Base-by-base conservation (phyloP, 352 stramenopile genomes). In the Phytophthora quininea region DNA sequence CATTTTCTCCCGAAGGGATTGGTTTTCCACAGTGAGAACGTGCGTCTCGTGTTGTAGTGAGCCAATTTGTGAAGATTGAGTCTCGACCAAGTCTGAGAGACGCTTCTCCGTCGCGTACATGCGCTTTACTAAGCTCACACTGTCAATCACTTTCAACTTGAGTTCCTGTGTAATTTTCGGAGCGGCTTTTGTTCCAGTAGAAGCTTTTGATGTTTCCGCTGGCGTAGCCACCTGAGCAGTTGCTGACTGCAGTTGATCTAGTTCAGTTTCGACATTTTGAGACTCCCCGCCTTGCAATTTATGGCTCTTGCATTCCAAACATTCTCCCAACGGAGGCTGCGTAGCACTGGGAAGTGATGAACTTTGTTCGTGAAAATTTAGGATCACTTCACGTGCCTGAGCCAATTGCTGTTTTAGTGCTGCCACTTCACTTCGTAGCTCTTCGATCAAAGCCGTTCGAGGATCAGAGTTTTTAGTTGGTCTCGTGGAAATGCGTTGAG, bases 51-150 rank as follows among this genome's bases (percentile, higher is more conserved):
- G 65, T 33, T 71, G 37, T 29, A 84, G 27, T 3, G 69, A 59
- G 7, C 55, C 68, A 4, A 84, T 74, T n/a, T 52, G 56, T 2
- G 9, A 37, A 47, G 69, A 54, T 24, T 81, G 67, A 15, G 24
- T 49, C 4, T 49, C 24, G 1, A 82, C 51, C 14, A 69, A 66
- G 5, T 71, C 65, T 0, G 35, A 61, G 14, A 88, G 69, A 48
- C 74, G 46, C 54, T 81, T 83, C 43, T 86, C 80, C 0, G 75
- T 89, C 31, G 73, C 31, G 30, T 81, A 81, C 2, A 87, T 67
- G 33, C 77, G 59, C 56, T 89, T 89, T 62, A 89, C 86, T 61
- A 89, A 71, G 51, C 73, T 62, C 6, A 89, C 80, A 45, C 86
- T 89, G 64, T 84, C 77, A 46, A 89, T 89, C 30, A 86, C 77